These are phyloP conservation scores for Clonostachys sp. DNA, from an alignment of 2,329 filamentous ascomycete genomes.

Conservation along the genomic window DNA sequence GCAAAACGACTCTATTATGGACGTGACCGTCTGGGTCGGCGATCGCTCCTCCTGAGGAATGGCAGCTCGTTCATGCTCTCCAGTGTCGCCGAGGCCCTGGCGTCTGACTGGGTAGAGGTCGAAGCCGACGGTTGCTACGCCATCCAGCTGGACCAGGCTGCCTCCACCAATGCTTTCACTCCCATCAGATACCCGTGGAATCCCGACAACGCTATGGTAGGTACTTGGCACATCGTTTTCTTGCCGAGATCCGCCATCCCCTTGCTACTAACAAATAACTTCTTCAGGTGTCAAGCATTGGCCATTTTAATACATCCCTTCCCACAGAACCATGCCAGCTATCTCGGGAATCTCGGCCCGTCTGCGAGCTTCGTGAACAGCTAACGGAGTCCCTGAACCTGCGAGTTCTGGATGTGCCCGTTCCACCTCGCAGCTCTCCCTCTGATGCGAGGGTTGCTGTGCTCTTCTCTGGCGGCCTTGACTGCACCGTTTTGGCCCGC, in stretches of 20 bases:
- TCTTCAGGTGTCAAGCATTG: conserved; percentile 47
- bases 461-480: conserved; percentile 89
- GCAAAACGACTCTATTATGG: conserved; percentile 70
- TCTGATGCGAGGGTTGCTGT: conserved; percentile 61
- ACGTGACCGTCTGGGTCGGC: conserved; percentile 79
- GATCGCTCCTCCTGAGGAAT: conserved; percentile 66
- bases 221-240: too few relatives aligned
- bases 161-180: too few relatives aligned
- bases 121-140: conserved; percentile 79
- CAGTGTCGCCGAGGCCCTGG: conserved; percentile 59
- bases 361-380: conserved; percentile 46
- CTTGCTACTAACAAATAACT: conserved; percentile 27
- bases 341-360: conserved; percentile 34
- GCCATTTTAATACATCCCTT: conserved; percentile 42
- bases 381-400: conserved; percentile 58
- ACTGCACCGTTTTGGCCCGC: conserved; percentile 84
- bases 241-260: too few relatives aligned
- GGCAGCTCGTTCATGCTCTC: conserved; percentile 56
- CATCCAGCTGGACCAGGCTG: conserved; percentile 42
- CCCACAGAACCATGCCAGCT: conserved; percentile 20
- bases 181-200: too few relatives aligned
- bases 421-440: conserved; percentile 34
- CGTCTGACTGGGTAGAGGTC: conserved; percentile 68
- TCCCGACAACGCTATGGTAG: too few relatives aligned
- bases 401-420: conserved; percentile 62